Evolutionary conservation across 208 protist genomes (phyloP).

Genomic region (Leishmania lainsoni): DNA sequence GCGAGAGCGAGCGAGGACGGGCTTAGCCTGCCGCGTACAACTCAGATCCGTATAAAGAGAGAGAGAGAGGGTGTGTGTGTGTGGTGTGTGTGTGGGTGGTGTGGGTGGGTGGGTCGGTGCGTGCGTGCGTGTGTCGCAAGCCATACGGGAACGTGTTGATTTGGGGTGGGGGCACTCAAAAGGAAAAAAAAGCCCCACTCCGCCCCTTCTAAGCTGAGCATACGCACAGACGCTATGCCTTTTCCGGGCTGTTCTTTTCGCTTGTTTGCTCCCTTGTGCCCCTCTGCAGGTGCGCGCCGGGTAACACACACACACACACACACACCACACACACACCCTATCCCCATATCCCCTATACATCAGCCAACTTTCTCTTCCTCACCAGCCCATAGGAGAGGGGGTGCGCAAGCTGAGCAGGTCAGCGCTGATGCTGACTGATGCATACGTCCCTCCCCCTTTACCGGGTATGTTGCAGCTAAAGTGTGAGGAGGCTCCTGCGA

Average conservation of each 20-base stretch:
- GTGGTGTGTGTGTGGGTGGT: neutral
- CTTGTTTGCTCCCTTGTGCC: no score
- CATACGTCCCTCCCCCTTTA: neutral
- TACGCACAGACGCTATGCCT: no score
- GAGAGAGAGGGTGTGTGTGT: no score
- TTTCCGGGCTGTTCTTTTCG: no score
- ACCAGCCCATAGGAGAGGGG: no score
- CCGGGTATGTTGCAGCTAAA: neutral
- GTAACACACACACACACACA: no score
- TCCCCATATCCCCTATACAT: neutral
- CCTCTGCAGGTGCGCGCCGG: no score
- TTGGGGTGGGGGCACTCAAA: neutral
- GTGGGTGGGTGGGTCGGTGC: no score
- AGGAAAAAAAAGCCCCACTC: neutral
- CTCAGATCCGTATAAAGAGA: neutral
- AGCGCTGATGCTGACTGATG: neutral
- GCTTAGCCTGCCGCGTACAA: neutral
- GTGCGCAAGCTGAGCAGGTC: neutral
- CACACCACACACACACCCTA: no score
- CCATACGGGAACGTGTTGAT: no score
- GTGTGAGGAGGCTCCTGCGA: neutral
- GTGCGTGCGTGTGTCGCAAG: no score
- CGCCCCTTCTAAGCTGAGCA: no score
- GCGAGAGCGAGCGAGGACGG: neutral
- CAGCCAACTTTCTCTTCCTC: neutral